phyloP scores from a whole-genome alignment of 352 stramenopile genomes.

The Globisporangium acanthophoron region DNA sequence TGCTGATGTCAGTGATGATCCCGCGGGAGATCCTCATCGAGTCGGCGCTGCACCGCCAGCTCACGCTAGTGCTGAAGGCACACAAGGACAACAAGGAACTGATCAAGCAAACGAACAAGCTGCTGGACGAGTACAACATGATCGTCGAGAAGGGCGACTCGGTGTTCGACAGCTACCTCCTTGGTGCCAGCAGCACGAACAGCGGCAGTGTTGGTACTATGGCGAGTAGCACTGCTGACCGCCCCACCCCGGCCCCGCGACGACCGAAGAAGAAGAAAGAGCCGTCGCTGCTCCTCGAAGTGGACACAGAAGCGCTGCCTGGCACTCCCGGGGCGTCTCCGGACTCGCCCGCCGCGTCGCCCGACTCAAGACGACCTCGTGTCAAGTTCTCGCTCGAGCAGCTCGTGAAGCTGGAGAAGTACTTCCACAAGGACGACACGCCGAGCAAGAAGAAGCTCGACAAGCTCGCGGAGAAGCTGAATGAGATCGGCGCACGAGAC shows the following conservation, averaged over 20 bases:
- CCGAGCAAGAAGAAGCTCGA: conserved; percentile 77
- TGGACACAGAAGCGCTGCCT: conserved; percentile 53
- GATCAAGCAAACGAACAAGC: conserved; percentile 71
- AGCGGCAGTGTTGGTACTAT: neutral
- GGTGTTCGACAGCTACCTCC: conserved; percentile 11
- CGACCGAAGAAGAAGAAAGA: conserved; percentile 47
- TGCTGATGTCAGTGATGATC: conserved; percentile 76
- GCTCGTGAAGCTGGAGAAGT: conserved; percentile 73
- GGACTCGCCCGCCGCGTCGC: conserved; percentile 60
- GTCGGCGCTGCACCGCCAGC: conserved; percentile 62
- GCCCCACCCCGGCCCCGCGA: conserved; percentile 23
- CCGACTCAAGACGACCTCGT: conserved; percentile 53
- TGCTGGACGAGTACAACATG: conserved; percentile 75
- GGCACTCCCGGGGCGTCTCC: conserved; percentile 47
- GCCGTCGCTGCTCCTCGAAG: conserved; percentile 35
- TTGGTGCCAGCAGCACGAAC: neutral
- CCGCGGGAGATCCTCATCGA: conserved; percentile 70
- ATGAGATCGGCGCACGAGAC: conserved; percentile 55
- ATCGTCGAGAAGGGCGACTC: conserved; percentile 51
- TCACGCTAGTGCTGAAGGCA: conserved; percentile 70
- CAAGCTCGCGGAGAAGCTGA: conserved; percentile 68
- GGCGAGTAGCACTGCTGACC: conserved; percentile 1
- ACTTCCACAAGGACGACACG: conserved; percentile 80
- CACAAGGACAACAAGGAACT: conserved; percentile 87
- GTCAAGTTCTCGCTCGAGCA: conserved; percentile 78